Evolutionary conservation across 73 alveolate species (phyloP), one percentile per base, ranked within the genome.

Genomic region (Paramecium sexaurelia): DNA sequence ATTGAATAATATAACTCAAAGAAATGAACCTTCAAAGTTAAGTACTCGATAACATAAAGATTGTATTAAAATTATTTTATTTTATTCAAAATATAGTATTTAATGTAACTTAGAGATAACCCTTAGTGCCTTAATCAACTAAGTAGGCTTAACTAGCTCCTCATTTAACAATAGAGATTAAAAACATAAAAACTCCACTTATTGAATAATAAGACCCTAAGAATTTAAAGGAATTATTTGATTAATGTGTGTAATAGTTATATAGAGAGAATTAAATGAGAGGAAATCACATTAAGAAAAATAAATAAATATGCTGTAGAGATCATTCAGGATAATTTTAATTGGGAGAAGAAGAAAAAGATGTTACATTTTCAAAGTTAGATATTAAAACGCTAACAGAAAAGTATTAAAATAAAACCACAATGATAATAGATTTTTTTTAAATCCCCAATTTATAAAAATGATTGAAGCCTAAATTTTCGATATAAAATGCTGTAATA

Each of bases 391-490:
- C 87, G 0, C 10, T 73, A 5, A 36, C 55, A 33, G 87, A 73
- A 39, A 73, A 36, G 87, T 73, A 73, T 73, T 1, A 73, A 36
- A 11, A 24, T 32, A 24, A 9, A 24, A 20, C 32, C 29, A 61
- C 8, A 29, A 61, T 61, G 36, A 27, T n/a, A 3, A 9, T 73
- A 73, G 87, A 73, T 73, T 73, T 39, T 73, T 73, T 20, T 36
- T 36, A 9, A 33, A 33, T 73, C 87, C 87, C 5, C 35, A 73
- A 3, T 73, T 73, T 32, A 8, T 73, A 17, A 73, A 15, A 39
- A 73, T 73, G 67, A 39, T 73, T 73, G 87, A 73, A 73, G 87
- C 87, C 7, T 73, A 73, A 73, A 73, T 73, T 11, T 73, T 73
- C 19, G 36, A 73, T 17, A 22, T 73, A 33, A 73, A 73, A 10